These are phyloP conservation scores for Penicillium sp. DNA, from an alignment of 2,329 filamentous ascomycete genomes.

Conservation along the genomic window DNA sequence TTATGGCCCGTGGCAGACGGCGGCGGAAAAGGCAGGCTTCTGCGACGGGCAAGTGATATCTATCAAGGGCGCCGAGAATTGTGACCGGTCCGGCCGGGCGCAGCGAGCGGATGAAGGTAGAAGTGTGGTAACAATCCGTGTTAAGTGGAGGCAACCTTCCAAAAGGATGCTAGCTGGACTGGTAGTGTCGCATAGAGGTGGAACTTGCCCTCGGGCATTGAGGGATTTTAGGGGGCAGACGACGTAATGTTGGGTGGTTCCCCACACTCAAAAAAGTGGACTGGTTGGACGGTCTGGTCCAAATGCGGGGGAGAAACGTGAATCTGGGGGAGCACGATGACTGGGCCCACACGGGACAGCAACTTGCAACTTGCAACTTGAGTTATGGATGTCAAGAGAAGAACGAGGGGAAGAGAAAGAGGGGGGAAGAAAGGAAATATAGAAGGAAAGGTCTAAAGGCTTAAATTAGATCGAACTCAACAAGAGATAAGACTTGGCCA, in stretches of 20 bases:
- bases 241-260: conserved; percentile 8
- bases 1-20: not conserved
- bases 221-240: conserved; percentile 10
- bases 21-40: not conserved
- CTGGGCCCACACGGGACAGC: no score
- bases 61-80: not conserved
- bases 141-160: conserved; percentile 2
- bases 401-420: no score
- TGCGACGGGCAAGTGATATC: not conserved
- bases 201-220: not conserved
- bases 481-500: no score
- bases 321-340: conserved; percentile 12
- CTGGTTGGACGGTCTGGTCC: conserved; percentile 5
- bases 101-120: not conserved
- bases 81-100: not conserved
- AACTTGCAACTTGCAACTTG: no score
- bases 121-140: not conserved
- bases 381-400: no score
- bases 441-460: not conserved
- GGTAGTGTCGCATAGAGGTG: not conserved
- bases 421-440: not conserved
- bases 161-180: not conserved
- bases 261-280: conserved; percentile 21
- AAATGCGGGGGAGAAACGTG: conserved; percentile 14
- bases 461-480: no score